These are phyloP conservation scores for Camellia lanceoleosa DNA, from an alignment of 148 eudicot species.

Conservation along the genomic window DNA sequence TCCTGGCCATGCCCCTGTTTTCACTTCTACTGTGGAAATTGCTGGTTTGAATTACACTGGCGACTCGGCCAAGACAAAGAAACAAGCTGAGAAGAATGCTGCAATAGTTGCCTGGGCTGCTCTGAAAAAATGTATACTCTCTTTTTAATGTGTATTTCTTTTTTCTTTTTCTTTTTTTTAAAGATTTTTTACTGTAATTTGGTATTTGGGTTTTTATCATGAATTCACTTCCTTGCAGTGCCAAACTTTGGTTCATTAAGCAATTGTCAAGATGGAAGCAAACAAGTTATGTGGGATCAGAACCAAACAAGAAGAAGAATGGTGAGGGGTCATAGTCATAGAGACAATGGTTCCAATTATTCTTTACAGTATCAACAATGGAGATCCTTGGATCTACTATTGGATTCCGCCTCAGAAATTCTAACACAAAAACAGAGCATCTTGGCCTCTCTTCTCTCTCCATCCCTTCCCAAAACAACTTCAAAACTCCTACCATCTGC, in stretches of 20 bases:
- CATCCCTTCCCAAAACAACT: slow-evolving; percentile 43
- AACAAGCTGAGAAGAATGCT: slow-evolving; percentile 71
- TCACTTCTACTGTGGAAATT: slow-evolving; percentile 54
- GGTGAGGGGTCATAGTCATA: not conserved
- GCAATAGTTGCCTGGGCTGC: slow-evolving; percentile 62
- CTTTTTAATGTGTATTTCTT: no score
- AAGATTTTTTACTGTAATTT: not conserved
- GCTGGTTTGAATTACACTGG: slow-evolving; percentile 52
- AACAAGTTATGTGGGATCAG: slow-evolving; percentile 19
- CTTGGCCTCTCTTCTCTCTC: slow-evolving; percentile 44
- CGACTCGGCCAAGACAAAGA: slow-evolving; percentile 47
- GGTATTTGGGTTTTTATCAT: not conserved
- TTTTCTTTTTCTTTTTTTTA: not conserved
- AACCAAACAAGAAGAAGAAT: slow-evolving; percentile 23
- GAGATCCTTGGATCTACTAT: slow-evolving; percentile 20
- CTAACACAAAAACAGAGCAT: slow-evolving; percentile 24
- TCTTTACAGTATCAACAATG: not conserved
- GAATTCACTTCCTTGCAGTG: slow-evolving; percentile 29
- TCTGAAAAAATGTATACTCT: slow-evolving; percentile 33
- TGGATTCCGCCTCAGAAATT: slow-evolving; percentile 1
- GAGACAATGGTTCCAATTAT: slow-evolving; percentile 6
- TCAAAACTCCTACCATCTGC: slow-evolving; percentile 45
- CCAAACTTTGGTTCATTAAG: slow-evolving; percentile 25
- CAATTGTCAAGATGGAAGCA: slow-evolving; percentile 22
- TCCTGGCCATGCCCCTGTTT: slow-evolving; percentile 52